phyloP scores from a whole-genome alignment of 2,329 filamentous ascomycete genomes.

The Meredithiella fracta region DNA sequence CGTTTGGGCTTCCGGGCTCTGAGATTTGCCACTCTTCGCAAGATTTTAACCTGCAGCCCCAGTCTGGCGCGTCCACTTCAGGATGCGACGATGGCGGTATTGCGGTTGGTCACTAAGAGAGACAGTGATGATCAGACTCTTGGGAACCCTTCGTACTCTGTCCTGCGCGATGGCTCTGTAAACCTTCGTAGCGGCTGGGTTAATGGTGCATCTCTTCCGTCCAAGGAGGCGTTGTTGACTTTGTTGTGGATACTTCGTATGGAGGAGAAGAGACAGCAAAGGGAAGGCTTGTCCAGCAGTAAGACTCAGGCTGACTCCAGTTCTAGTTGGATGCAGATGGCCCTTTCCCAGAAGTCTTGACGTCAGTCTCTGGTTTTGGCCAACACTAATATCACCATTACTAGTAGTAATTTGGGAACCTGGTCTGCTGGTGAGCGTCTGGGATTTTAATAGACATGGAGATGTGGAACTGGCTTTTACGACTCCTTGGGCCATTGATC shows the following conservation, averaged over 20 bases:
- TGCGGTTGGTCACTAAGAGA: conserved; percentile 53
- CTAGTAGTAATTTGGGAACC: conserved; percentile 6
- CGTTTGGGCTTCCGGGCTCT: conserved; percentile 38
- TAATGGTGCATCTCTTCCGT: conserved; percentile 22
- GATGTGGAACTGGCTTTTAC: conserved; percentile 4
- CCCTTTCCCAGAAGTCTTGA: background rate
- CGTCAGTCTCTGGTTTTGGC: conserved; percentile 7
- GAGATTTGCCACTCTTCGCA: conserved; percentile 44
- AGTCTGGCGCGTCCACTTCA: conserved; percentile 54
- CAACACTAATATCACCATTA: conserved; percentile 7
- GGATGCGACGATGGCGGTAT: conserved; percentile 59
- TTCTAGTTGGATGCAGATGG: background rate
- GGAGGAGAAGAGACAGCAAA: conserved; percentile 24
- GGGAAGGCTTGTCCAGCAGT: background rate
- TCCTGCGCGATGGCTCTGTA: conserved; percentile 23
- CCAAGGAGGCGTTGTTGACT: conserved; percentile 32
- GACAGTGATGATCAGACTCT: conserved; percentile 28
- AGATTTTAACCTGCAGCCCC: conserved; percentile 58
- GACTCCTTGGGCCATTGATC: background rate
- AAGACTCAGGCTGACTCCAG: background rate
- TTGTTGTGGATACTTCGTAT: conserved; percentile 30
- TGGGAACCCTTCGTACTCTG: conserved; percentile 21
- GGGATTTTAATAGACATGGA: background rate
- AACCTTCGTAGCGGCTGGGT: conserved; percentile 22
- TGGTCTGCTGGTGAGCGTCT: background rate